Evolutionary conservation across 1,284 basidiomycete species (phyloP).

Genomic region (Clitocybe nebularis): DNA sequence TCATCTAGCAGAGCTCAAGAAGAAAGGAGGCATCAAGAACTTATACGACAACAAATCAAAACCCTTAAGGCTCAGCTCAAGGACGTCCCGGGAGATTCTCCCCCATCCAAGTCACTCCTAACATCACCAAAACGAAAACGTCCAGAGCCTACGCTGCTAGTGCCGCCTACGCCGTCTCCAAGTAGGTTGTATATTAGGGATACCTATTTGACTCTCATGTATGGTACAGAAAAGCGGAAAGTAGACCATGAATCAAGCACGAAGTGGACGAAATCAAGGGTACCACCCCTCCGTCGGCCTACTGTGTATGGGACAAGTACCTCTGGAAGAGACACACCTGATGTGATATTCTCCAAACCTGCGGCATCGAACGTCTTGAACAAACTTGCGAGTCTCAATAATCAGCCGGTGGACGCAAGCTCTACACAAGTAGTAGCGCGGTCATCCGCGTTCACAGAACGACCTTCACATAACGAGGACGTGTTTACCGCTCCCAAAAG

Average conservation of each 20-base stretch:
- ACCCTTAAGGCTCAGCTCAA: constrained; percentile 27
- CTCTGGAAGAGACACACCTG: constrained; percentile 5
- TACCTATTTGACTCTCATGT: constrained; percentile 14
- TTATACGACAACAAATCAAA: constrained; percentile 29
- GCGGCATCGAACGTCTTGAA: constrained; percentile 45
- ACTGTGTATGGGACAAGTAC: too few species aligned
- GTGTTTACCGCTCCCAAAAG: constrained; percentile 28
- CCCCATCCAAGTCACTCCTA: constrained; percentile 15
- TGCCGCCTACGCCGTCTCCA: constrained; percentile 66
- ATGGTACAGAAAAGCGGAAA: constrained; percentile 36
- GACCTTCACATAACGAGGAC: constrained; percentile 19
- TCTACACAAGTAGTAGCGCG: constrained; percentile 24
- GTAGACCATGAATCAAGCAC: constrained; percentile 18
- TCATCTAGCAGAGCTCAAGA: constrained; percentile 25
- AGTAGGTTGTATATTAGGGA: constrained; percentile 40
- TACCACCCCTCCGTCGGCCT: too few species aligned
- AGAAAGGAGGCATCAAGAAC: constrained; percentile 24
- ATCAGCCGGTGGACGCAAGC: constrained; percentile 19
- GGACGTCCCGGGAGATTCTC: constrained; percentile 20
- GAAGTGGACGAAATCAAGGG: constrained; percentile 12
- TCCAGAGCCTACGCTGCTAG: constrained; percentile 40
- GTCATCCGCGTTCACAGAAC: constrained; percentile 43
- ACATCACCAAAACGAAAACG: constrained; percentile 50
- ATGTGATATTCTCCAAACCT: constrained; percentile 22
- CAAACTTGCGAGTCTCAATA: constrained; percentile 39